Evolutionary conservation across 2,329 filamentous ascomycete genomes (phyloP).

Genomic region (Phoma sp.): DNA sequence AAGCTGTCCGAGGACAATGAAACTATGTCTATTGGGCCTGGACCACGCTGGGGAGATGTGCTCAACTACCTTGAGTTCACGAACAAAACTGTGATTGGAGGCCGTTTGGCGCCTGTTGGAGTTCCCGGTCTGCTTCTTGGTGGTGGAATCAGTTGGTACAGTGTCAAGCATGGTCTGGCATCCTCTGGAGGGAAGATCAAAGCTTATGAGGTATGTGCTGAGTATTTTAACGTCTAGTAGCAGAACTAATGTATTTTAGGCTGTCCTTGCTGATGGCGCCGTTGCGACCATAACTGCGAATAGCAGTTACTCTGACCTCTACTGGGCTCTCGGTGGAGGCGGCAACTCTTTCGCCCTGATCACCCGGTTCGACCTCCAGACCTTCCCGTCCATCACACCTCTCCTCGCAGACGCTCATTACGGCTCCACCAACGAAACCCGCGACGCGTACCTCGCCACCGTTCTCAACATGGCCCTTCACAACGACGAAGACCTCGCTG

Average conservation of each 20-base stretch:
- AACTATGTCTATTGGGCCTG: slow-evolving; percentile 37
- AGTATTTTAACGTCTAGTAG: background rate
- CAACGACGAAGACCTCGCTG: slow-evolving; percentile 21
- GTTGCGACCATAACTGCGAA: slow-evolving; percentile 26
- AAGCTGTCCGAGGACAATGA: slow-evolving; percentile 31
- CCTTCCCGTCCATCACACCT: slow-evolving; percentile 14
- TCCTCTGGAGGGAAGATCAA: slow-evolving; percentile 23
- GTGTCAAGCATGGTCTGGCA: slow-evolving; percentile 18
- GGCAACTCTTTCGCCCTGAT: slow-evolving; percentile 31
- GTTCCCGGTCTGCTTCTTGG: slow-evolving; percentile 40
- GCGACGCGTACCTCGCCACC: slow-evolving; percentile 21
- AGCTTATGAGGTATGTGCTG: slow-evolving; percentile 13
- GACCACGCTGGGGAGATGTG: slow-evolving; percentile 40
- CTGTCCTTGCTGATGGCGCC: slow-evolving; percentile 34
- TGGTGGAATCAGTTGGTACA: slow-evolving; percentile 28
- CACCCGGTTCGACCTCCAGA: slow-evolving; percentile 25
- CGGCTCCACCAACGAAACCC: slow-evolving; percentile 6
- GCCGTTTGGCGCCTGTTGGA: slow-evolving; percentile 36
- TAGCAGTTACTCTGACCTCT: slow-evolving; percentile 33
- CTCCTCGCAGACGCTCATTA: slow-evolving; percentile 27
- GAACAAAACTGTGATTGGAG: slow-evolving; percentile 33
- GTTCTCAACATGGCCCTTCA: slow-evolving; percentile 23
- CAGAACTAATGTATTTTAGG: background rate
- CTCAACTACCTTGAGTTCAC: slow-evolving; percentile 31
- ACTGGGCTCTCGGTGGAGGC: slow-evolving; percentile 40